Evolutionary conservation across 257 asterid genomes (phyloP), one percentile per base, ranked within the genome.

Genomic region (Nicotiana knightiana): DNA sequence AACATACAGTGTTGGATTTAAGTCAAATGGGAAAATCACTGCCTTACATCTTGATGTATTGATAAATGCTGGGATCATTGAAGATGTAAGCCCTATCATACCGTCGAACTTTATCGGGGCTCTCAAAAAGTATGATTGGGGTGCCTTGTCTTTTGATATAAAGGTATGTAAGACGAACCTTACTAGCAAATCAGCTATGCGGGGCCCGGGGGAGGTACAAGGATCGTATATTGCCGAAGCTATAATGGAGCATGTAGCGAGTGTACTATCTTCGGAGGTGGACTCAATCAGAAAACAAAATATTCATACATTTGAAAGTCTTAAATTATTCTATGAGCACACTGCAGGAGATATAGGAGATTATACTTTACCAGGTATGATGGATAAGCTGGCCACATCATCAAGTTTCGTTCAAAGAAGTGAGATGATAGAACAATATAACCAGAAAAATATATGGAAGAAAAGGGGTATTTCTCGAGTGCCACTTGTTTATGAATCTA

Each of bases 151-250:
- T 18, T 92, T 93, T 61, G 93, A 91, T 81, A 57, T 90, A 32
- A 93, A 90, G 82, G 83, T 93, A 53, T 92, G 97, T 89, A 92
- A 91, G 87, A 93, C 97, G n/a, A 91, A 93, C 84, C 90, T 73
- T 66, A 26, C 86, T 32, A 91, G 91, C 88, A 92, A 90, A 86
- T 83, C 97, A 24, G 91, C 95, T 11, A 91, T 93, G 97, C 89
- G 97, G 66, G 97, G 79, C 24, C 97, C 97, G 0, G 97, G 97
- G 73, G 97, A 92, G 85, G 87, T 92, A 57, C 97, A 93, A 81
- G 97, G 88, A 79, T 89, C 94, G 54, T 91, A 75, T 85, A 85
- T 92, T 62, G 95, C 97, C 33, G 97, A 93, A 84, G 93, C 92
- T 68, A 85, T 93, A 84, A 58, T 93, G 2, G 97, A 93, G 79